Base-by-base conservation (phyloP, 106 monocot species). In the Acorus gramineus region DNA sequence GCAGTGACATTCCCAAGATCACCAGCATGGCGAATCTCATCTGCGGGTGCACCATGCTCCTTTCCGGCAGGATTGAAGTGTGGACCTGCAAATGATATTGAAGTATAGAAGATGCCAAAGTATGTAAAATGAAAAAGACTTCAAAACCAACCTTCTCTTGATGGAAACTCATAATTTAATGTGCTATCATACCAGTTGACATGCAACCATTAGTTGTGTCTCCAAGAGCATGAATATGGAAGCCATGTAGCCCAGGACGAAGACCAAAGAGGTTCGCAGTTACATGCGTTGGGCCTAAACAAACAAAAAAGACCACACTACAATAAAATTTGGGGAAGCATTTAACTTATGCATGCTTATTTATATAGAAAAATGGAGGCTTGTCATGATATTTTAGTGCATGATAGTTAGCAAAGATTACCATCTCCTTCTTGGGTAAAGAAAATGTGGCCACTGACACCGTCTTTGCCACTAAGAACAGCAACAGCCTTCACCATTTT, bases 191-290 rank as follows among this genome's bases (percentile, higher is more conserved):
- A 85, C 89, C 89, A 75, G 89, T 90, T n/a, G 89, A 90, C 79
- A 82, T 66, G 74, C 89, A 90, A 0, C 89, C 89, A 72, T 89
- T 89, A 6, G 89, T 89, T 10, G 89, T 89, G 57, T 89, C 89
- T 53, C 89, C 89, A 61, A 90, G 75, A 12, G 80, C 89, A 71
- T 90, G 89, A 53, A 81, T 74, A 79, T 79, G 86, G 74, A 81
- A 86, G 11, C 78, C 77, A 73, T 78, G 84, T 45, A 76, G 71
- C 2, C 79, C 83, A 28, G 84, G 81, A 52, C 78, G 81, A 6
- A 88, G 76, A 2, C 84, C 81, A 64, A 69, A 67, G 68, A 88
- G 12, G 12, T 10, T 81, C 50, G 70, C 78, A 55, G 68, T 81
- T 9, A 88, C 88, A 11, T 70, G 71, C 2, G 84, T 81, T 14